Evolutionary conservation across 75 land plant species (phyloP), one percentile per base, ranked within the genome.

Genomic region (Larix kaempferi): DNA sequence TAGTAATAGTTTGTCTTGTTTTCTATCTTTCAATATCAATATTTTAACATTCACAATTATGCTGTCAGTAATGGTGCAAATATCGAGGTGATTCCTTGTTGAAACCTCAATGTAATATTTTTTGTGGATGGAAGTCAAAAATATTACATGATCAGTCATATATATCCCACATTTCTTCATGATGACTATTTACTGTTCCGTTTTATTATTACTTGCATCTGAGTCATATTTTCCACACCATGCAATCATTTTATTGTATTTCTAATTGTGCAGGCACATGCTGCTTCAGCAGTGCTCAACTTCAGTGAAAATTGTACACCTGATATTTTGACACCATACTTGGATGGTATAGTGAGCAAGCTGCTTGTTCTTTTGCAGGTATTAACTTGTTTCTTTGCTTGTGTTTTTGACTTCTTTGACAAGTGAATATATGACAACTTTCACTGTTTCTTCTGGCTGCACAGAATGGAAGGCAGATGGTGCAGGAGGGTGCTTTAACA

Each of bases 391-490:
- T 80, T 63, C 21, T 52, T 76, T 63, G 49, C 39, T 64, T 33
- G 49, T 41, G 65, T 44, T 15, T 15, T 39, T 12, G 11, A 12
- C 17, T 56, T 37, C 35, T 73, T n/a, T 22, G 54, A 15, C 17
- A 74, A 66, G 19, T 57, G 14, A 54, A 1, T 74, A 62, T 79
- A 6, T 78, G 78, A 57, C 19, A 12, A 33, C 1, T 56, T 55
- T 49, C 54, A 29, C 73, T 35, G 22, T 64, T 12, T 63, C 13
- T 55, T 60, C 14, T 39, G 55, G 16, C 35, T 62, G 27, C 14
- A 65, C 89, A 96, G 99, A 97, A 91, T 86, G 98, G 95, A 56
- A 97, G 95, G 88, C 92, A 96, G 80, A 94, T 97, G 99, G 99
- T 97, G 21, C 99, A 97, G 78, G 99, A 97, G 85, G 99, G 99